These are phyloP conservation scores for Chaetomium fimeti DNA, from an alignment of 495 filamentous ascomycete species.

Conservation along the genomic window DNA sequence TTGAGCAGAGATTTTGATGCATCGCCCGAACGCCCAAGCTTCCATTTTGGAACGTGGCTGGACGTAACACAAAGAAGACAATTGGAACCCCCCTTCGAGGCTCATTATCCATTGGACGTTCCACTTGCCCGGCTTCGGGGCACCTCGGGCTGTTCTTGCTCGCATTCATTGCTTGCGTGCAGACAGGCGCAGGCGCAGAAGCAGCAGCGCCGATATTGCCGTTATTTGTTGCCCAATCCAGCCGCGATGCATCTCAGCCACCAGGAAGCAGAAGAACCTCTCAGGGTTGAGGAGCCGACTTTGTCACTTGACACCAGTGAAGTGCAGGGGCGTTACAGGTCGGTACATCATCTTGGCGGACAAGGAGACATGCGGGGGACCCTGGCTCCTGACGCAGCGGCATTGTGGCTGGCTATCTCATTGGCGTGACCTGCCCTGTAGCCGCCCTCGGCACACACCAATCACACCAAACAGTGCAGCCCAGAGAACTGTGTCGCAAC, in stretches of 20 bases:
- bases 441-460: slow-evolving; percentile 44
- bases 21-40: background rate
- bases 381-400: slow-evolving; percentile 28
- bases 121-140: background rate
- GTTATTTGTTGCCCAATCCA: slow-evolving; percentile 1
- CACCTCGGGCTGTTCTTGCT: background rate
- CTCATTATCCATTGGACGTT: too few species aligned
- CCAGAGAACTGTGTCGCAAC: slow-evolving; percentile 19
- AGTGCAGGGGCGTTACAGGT: slow-evolving; percentile 35
- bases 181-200: background rate
- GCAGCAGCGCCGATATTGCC: background rate
- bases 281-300: background rate
- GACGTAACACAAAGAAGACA: too few species aligned
- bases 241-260: background rate
- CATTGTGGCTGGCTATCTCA: slow-evolving; percentile 29
- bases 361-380: slow-evolving; percentile 13
- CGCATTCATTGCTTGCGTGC: background rate
- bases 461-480: slow-evolving; percentile 37
- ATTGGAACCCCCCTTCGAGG: too few species aligned
- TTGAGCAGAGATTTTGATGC: background rate
- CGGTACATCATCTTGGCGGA: slow-evolving; percentile 27
- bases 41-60: background rate
- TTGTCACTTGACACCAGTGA: slow-evolving; percentile 34
- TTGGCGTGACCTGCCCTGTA: slow-evolving; percentile 41
- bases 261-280: background rate